Evolutionary conservation across 768 basidiomycete species (phyloP).

Genomic region (Amylocystis lapponica): DNA sequence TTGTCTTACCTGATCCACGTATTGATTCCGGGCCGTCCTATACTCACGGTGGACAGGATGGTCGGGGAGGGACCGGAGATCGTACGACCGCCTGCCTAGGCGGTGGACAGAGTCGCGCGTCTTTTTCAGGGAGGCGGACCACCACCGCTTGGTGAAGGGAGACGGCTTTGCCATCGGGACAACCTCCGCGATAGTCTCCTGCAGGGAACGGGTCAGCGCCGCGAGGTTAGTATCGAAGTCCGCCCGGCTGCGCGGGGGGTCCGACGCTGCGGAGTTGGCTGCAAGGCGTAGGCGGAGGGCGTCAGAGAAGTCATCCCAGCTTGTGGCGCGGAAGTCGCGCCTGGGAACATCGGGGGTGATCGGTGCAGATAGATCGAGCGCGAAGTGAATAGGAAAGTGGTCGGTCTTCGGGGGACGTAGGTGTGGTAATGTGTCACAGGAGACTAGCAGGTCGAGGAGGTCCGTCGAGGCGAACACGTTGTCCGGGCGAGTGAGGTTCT

Average conservation of each 20-base stretch:
- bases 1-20: conserved; percentile 6
- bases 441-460: conserved; percentile 14
- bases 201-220: conserved; percentile 11
- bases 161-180: conserved; percentile 16
- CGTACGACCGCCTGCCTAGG: conserved; percentile 7
- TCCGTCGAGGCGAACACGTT: conserved; percentile 34
- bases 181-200: conserved; percentile 9
- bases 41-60: conserved; percentile 12
- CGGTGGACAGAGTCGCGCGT: conserved; percentile 12
- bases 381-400: conserved; percentile 34
- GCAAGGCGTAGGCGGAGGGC: conserved; percentile 8
- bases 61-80: conserved; percentile 1
- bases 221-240: conserved; percentile 8
- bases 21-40: conserved; percentile 9
- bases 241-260: not conserved
- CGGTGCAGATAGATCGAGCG: conserved; percentile 17
- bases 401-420: conserved; percentile 26
- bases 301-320: conserved; percentile 28
- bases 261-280: not conserved
- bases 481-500: conserved; percentile 35
- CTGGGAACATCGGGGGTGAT: not conserved
- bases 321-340: conserved; percentile 22
- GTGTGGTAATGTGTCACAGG: conserved; percentile 21
- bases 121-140: conserved; percentile 22
- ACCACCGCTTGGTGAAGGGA: conserved; percentile 29